These are phyloP conservation scores for Solanum piurae DNA, from an alignment of 257 asterid genomes.

Conservation along the genomic window DNA sequence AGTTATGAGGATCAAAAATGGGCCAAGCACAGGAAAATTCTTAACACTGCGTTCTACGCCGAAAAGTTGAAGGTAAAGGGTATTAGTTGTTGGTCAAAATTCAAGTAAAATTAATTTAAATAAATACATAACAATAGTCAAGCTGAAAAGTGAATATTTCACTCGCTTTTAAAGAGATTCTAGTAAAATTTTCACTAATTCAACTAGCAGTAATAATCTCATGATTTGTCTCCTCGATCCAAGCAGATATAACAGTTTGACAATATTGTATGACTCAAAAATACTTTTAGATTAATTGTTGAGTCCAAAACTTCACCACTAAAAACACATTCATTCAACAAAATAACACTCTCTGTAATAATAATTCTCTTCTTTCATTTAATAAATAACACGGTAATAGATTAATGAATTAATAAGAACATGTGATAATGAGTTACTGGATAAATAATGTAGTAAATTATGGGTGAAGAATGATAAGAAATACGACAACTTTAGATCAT, in stretches of 20 bases:
- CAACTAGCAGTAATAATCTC: not conserved
- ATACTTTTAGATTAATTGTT: not conserved
- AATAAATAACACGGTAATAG: not conserved
- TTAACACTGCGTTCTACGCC: constrained; percentile 42
- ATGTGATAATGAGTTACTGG: not conserved
- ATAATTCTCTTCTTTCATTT: not conserved
- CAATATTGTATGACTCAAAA: no score
- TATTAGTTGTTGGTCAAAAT: not conserved
- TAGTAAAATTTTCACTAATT: no score
- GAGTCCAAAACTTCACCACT: not conserved
- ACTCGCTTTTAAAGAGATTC: not conserved
- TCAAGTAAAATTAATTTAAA: not conserved
- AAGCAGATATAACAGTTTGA: not conserved
- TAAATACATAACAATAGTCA: not conserved
- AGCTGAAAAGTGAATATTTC: not conserved
- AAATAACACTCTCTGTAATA: not conserved
- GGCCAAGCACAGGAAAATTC: constrained; percentile 51
- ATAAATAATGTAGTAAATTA: not conserved
- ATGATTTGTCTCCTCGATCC: not conserved
- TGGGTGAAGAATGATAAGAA: not conserved
- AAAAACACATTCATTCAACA: not conserved
- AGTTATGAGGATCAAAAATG: constrained; percentile 44
- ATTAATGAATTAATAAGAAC: not conserved
- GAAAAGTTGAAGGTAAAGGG: constrained; percentile 44
- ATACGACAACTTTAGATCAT: not conserved